Conservation (phyloP, 768 basidiomycete genomes). For the Mycena leptocephala region DNA sequence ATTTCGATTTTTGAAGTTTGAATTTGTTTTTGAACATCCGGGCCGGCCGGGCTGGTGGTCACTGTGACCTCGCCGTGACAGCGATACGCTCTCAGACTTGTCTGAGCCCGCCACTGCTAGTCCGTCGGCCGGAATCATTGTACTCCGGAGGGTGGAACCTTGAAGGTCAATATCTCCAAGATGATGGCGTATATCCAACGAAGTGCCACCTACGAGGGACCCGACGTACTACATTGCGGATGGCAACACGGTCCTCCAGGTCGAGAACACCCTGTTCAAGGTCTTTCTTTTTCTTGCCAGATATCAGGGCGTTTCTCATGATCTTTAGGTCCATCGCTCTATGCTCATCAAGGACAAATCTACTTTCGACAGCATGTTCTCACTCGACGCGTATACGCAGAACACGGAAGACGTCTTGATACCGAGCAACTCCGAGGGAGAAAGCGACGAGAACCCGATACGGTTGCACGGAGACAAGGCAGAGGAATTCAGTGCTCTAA, state of each 20-base stretch:
- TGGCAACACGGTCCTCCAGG: conserved; percentile 59
- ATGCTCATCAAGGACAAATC: conserved; percentile 59
- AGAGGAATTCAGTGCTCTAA: conserved; percentile 65
- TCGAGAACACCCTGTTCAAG: conserved; percentile 64
- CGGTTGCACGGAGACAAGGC: conserved; percentile 64
- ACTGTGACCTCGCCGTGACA: too few species aligned
- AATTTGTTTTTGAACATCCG: too few species aligned
- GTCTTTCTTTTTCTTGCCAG: conserved; percentile 40
- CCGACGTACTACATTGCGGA: conserved; percentile 59
- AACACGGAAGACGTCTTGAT: conserved; percentile 37
- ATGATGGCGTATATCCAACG: conserved; percentile 17
- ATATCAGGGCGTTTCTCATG: background rate
- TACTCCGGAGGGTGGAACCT: background rate
- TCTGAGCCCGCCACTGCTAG: too few species aligned
- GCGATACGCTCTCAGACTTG: too few species aligned
- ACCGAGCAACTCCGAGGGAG: conserved; percentile 56
- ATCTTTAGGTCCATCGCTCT: conserved; percentile 39
- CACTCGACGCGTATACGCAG: conserved; percentile 54
- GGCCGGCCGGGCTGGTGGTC: too few species aligned
- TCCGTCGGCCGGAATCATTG: background rate
- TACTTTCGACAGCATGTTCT: conserved; percentile 65
- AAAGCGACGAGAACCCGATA: conserved; percentile 67
- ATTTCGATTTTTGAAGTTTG: too few species aligned
- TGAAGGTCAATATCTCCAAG: background rate
- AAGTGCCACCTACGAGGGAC: conserved; percentile 41